Evolutionary conservation across 2,329 filamentous ascomycete genomes (phyloP).

Genomic region (Acrodontium crateriforme): DNA sequence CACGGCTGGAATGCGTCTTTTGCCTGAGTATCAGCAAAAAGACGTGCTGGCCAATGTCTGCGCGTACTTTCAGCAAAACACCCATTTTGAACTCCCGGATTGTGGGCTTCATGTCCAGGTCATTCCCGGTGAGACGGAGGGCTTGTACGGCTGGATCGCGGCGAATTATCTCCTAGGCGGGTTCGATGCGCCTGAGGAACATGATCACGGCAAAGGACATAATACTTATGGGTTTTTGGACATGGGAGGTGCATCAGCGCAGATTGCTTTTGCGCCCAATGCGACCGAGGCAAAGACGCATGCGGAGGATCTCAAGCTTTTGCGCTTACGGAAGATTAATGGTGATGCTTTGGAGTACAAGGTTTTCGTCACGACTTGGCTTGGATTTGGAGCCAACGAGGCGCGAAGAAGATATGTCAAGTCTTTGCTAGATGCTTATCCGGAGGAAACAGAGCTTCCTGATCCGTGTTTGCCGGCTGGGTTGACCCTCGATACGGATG

Average conservation of each 20-base stretch:
- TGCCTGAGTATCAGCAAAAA: conserved; percentile 59
- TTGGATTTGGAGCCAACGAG: conserved; percentile 94
- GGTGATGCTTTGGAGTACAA: conserved; percentile 66
- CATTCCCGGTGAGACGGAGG: conserved; percentile 90
- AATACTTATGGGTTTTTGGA: conserved; percentile 95
- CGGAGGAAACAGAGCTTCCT: conserved; percentile 58
- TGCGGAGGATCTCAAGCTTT: conserved; percentile 71
- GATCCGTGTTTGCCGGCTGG: conserved; percentile 84
- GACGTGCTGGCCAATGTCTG: conserved; percentile 67
- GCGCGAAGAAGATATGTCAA: conserved; percentile 77
- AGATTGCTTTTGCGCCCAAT: conserved; percentile 96
- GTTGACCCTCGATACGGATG: conserved; percentile 59
- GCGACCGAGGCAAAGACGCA: conserved; percentile 80
- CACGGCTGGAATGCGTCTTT: conserved; percentile 84
- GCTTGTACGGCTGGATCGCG: conserved; percentile 92
- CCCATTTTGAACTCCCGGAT: conserved; percentile 75
- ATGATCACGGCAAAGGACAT: conserved; percentile 73
- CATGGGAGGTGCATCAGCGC: conserved; percentile 94
- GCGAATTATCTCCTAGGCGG: conserved; percentile 89
- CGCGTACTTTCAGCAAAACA: conserved; percentile 62
- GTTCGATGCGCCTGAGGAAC: conserved; percentile 62
- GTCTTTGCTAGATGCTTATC: conserved; percentile 53
- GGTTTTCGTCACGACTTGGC: conserved; percentile 92
- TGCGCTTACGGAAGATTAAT: conserved; percentile 72
- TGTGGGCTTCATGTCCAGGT: conserved; percentile 84